These are phyloP conservation scores for Phaffia tasmanica DNA, from an alignment of 768 basidiomycete genomes.

Conservation along the genomic window DNA sequence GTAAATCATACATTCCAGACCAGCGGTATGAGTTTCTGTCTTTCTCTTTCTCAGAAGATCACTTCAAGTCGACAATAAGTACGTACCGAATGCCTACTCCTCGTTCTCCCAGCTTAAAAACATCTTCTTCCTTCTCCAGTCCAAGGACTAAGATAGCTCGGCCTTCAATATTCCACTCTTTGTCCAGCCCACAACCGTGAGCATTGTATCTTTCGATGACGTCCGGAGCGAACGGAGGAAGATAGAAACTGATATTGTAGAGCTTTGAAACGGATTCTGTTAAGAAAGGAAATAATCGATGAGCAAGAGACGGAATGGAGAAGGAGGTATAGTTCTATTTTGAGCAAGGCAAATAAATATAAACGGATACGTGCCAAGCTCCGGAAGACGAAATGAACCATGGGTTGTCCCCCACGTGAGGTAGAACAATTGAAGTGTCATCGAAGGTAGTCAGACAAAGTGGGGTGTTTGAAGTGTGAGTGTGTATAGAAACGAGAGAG, in stretches of 20 bases:
- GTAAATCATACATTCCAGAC: background rate
- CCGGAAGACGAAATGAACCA: constrained; percentile 15
- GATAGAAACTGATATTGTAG: constrained; percentile 2
- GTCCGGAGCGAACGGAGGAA: constrained; percentile 12
- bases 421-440: constrained; percentile 10
- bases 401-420: constrained; percentile 22
- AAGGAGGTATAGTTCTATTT: background rate
- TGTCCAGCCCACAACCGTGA: constrained; percentile 18
- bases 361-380: constrained; percentile 4
- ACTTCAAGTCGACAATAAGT: background rate
- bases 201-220: constrained; percentile 16
- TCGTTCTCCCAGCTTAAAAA: constrained; percentile 56
- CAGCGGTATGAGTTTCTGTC: background rate
- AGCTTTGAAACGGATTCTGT: constrained; percentile 22
- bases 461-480: too few species aligned
- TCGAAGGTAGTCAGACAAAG: too few species aligned
- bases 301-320: background rate
- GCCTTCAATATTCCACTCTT: constrained; percentile 28
- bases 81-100: constrained; percentile 75
- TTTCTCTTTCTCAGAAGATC: background rate
- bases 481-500: too few species aligned
- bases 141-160: constrained; percentile 55
- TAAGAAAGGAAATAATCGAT: too few species aligned
- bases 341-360: background rate
- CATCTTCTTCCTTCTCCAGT: constrained; percentile 62